Percentiles rank a stretch among this genome's conserved stretches.
phyloP scores from a whole-genome alignment of 164 flowering plant genomes.

The Tetracentron sinense region DNA sequence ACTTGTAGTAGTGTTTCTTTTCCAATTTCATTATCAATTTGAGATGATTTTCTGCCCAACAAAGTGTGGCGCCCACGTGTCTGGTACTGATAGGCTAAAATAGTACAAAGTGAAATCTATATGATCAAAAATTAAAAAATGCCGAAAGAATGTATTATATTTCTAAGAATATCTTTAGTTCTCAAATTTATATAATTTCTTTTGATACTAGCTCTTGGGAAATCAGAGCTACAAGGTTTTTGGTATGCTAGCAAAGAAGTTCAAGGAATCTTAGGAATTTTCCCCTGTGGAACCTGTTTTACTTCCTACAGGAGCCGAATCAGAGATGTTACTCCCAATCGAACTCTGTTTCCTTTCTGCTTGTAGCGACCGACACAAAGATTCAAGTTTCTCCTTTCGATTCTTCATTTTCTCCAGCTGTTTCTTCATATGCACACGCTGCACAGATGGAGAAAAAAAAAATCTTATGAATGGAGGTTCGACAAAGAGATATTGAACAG shows the following conservation, averaged over 20 bases:
- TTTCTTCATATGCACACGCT: conserved; percentile 82
- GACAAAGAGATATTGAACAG: neutral
- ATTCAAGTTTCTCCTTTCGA: conserved; percentile 89
- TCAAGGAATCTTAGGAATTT: neutral
- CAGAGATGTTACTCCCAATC: conserved; percentile 30
- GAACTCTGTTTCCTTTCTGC: conserved; percentile 72
- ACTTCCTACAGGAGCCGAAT: conserved; percentile 15
- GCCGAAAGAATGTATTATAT: no score
- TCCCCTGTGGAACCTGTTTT: neutral
- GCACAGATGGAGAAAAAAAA: conserved; percentile 7
- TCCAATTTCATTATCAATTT: no score
- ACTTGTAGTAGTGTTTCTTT: no score
- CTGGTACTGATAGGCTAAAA: no score
- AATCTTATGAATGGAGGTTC: neutral
- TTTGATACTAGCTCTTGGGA: no score
- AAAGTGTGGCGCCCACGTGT: no score
- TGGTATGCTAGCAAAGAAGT: neutral
- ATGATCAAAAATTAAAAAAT: no score
- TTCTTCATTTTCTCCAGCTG: conserved; percentile 77
- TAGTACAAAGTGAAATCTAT: no score
- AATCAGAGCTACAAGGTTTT: no score
- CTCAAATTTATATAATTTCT: no score
- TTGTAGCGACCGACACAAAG: conserved; percentile 83
- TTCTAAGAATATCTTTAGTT: no score
- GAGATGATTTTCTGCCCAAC: no score